Evolutionary conservation across 1,284 basidiomycete species (phyloP), one percentile per base, ranked within the genome.

Genomic region (Rhodotorula sp.): DNA sequence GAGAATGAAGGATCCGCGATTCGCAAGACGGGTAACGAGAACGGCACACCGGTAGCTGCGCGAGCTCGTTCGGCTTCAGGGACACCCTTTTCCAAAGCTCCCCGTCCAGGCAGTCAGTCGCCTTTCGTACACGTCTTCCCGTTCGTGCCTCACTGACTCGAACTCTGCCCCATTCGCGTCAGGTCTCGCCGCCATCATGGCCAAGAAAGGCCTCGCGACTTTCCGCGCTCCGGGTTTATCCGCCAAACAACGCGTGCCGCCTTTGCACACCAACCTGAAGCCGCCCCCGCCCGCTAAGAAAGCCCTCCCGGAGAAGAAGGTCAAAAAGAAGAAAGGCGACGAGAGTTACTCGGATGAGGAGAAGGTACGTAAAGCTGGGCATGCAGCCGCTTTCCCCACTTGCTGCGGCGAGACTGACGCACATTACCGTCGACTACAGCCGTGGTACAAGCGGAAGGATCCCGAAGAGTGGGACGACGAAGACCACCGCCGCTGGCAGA

Each of bases 331-430:
- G 67, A 73, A 71, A 58, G 71, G 71, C 12, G 66, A 73, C 26
- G 66, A 73, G 54, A 68, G 66, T 50, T 73, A 66, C 31, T 73
- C 71, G 26, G 71, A 73, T 23, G 71, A 73, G 52, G 74, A 75
- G 57, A 73, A 75, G 67, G 74, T 73, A 59, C 57, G 70, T 31
- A 18, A n/a, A 3, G 19, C 6, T n/a, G 15, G 23, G 23, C 5
- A 55, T 38, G 34, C 5, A 38, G 5, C 34, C 10, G 34, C 34
- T 38, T 38, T 38, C 34, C 6, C 34, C 34, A 38, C 34, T 10
- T 1, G 26, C 23, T 12, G 26, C 21, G 31, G 12, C 26, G 10
- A 12, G 3, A 38, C 57, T 65, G 48, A 54, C 52, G 34, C 34
- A 10, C 10, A 10, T 10, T 28, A 23, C 5, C 15, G 6, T 21